These are phyloP conservation scores for Lippia alba DNA, from an alignment of 305 asterid species.

Conservation along the genomic window DNA sequence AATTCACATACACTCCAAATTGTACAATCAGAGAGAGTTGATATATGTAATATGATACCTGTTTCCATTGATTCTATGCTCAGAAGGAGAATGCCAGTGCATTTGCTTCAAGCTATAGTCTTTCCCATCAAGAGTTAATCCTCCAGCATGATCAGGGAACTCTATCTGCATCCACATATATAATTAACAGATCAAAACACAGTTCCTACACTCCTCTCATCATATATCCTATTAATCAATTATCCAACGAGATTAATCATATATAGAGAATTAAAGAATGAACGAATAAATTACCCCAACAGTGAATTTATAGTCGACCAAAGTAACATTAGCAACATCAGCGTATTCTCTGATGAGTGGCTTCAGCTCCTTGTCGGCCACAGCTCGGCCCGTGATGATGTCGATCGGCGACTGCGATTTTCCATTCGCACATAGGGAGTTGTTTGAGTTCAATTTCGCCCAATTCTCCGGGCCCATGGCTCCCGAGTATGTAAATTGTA, in stretches of 20 bases:
- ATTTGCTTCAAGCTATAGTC: conserved; percentile 62
- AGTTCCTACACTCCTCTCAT: no score
- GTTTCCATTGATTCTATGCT: conserved; percentile 70
- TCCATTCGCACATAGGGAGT: conserved; percentile 65
- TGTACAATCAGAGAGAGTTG: no score
- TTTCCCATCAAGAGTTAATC: conserved; percentile 55
- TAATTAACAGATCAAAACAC: no score
- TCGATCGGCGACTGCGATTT: conserved; percentile 76
- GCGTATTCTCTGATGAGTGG: conserved; percentile 59
- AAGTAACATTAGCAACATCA: conserved; percentile 55
- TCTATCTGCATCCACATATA: conserved; percentile 55
- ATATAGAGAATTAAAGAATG: neutral
- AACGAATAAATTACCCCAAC: conserved; percentile 51
- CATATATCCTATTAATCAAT: no score
- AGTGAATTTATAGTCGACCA: conserved; percentile 63
- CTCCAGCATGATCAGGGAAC: conserved; percentile 65
- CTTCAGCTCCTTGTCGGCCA: conserved; percentile 41
- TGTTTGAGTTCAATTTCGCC: conserved; percentile 71
- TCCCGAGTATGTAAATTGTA: conserved; percentile 72
- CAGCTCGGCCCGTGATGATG: conserved; percentile 42
- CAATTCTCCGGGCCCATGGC: conserved; percentile 71
- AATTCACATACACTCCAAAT: neutral
- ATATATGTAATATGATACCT: conserved; percentile 36
- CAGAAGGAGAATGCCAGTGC: conserved; percentile 95
- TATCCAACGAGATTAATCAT: no score